A percentile compares a stretch with the other conserved stretches of the same genome.
These are phyloP conservation scores for Pyricularia grisea DNA, from an alignment of 2,329 filamentous ascomycete genomes.

Conservation along the genomic window DNA sequence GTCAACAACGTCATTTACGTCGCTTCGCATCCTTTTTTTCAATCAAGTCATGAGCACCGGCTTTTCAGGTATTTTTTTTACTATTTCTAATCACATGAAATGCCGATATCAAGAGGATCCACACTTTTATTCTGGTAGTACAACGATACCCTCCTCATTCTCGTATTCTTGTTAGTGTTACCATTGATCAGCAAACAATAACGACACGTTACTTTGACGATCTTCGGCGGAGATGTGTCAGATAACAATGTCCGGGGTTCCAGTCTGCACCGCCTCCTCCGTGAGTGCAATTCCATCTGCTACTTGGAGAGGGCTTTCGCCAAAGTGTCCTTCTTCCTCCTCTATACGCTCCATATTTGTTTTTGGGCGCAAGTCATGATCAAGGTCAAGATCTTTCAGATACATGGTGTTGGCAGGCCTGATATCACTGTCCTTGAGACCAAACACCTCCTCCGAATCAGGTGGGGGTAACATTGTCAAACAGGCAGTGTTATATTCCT, in stretches of 20 bases:
- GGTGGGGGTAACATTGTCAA: conserved; percentile 11
- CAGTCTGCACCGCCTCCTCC: conserved; percentile 43
- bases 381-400: background rate
- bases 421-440: conserved; percentile 5
- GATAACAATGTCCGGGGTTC: conserved; percentile 33
- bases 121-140: background rate
- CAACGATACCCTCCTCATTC: background rate
- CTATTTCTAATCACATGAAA: background rate
- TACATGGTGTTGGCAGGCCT: background rate
- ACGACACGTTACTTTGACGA: background rate
- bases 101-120: background rate
- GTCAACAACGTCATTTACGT: background rate
- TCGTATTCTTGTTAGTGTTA: background rate
- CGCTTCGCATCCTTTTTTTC: background rate
- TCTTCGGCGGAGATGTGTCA: background rate
- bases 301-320: conserved; percentile 33
- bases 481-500: conserved; percentile 7
- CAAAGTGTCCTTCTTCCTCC: conserved; percentile 20
- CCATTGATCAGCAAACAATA: background rate
- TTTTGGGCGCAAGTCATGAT: background rate
- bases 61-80: background rate
- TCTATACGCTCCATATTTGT: conserved; percentile 22
- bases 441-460: conserved; percentile 9
- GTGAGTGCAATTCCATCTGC: conserved; percentile 43
- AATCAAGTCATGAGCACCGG: background rate